Base-by-base conservation (phyloP, 2,329 filamentous ascomycete genomes). In the Diaporthe humulicola region DNA sequence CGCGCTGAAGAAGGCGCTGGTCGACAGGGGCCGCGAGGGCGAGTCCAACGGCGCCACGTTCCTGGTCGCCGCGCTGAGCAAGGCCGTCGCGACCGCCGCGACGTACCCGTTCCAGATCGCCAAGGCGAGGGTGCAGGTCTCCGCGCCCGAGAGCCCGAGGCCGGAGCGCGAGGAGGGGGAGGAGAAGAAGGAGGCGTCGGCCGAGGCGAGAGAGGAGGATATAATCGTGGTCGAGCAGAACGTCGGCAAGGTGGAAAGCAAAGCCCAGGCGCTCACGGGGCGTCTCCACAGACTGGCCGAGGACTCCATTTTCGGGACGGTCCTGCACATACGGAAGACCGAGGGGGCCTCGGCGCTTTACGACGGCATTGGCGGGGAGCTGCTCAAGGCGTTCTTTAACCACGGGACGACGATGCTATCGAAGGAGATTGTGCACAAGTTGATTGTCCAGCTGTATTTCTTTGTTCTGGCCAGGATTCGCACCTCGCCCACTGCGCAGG, bases 81-180 rank as follows among this genome's bases (percentile, higher is more conserved):
- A 98, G 84, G 92, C 92, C 0, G 85, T 93, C 33, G 95, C 95
- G 0, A 94, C 92, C 10, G 89, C 91, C 0, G 85, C 95, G 74
- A 98, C 94, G 0, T 98, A 98, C 81, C 96, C 96, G 0, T 93
- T 98, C 82, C 94, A 94, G 73, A 91, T 95, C 40, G 95, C 94
- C n/a, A 96, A 96, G 84, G 91, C 94, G 2, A 88, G 94, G 36
- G 89, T 94, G 4, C 95, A 97, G 81, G 90, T 93, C 33, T 88
- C 89, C 57, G 82, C 84, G 72, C 81, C 78, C 40, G 73, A 73
- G 17, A 72, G 52, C 19, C 69, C 76, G 30, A 50, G 15, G n/a
- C 83, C 22, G 73, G 79, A 36, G 75, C 81, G 40, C 74, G 56
- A 78, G 80, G 77, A 77, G 82, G 75, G 81, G 74, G 75, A 81